Evolutionary conservation across 176 grass and related monocot genomes (phyloP).

Genomic region (Zoysia japonica): DNA sequence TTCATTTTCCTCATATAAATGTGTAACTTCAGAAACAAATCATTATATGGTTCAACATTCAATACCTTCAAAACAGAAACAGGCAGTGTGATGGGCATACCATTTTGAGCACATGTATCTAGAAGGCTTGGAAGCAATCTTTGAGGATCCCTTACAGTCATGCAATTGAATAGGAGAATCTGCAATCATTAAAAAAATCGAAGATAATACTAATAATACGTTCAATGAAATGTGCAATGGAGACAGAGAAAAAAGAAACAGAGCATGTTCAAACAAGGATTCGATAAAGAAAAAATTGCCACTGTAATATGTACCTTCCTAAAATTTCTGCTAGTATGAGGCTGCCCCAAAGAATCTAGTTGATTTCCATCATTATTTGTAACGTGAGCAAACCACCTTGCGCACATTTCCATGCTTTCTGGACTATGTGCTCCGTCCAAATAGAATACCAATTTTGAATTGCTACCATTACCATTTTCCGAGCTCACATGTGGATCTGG

Average conservation of each 20-base stretch:
- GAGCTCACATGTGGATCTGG: constrained; percentile 45
- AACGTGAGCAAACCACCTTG: constrained; percentile 75
- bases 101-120: constrained; percentile 71
- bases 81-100: constrained; percentile 43
- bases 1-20: constrained; percentile 6
- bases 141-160: constrained; percentile 95
- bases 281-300: constrained; percentile 4
- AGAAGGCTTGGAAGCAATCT: constrained; percentile 73
- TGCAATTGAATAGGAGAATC: constrained; percentile 99
- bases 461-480: constrained; percentile 29
- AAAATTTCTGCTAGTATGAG: constrained; percentile 40
- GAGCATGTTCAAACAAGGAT: not conserved
- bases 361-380: constrained; percentile 47
- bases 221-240: not conserved
- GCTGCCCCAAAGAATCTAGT: constrained; percentile 35
- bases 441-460: constrained; percentile 66
- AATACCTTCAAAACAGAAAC: constrained; percentile 27
- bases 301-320: constrained; percentile 60
- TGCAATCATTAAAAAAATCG: constrained; percentile 32
- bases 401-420: constrained; percentile 93
- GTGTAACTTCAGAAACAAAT: constrained; percentile 21
- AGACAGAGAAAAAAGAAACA: not conserved
- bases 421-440: constrained; percentile 98
- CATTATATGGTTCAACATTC: constrained; percentile 33
- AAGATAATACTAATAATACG: constrained; percentile 29